Evolutionary conservation across 1,284 basidiomycete species (phyloP).

Genomic region (Sutorius eximius): DNA sequence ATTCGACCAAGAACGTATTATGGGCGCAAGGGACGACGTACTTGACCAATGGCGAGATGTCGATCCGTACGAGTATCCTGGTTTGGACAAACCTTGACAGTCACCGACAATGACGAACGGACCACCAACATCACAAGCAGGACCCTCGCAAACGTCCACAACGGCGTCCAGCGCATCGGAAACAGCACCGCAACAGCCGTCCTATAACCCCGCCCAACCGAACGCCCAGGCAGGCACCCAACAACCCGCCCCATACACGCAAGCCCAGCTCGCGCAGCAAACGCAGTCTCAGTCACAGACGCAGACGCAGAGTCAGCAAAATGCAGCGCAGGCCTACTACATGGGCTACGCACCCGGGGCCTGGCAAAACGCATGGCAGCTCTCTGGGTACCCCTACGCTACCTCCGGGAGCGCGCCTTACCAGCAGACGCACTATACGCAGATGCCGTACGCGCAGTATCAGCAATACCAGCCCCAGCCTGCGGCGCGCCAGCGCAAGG

Average conservation of each 20-base stretch:
- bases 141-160: constrained; percentile 17
- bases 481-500: constrained; percentile 31
- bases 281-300: constrained; percentile 19
- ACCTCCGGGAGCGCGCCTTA: constrained; percentile 32
- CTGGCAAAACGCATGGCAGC: constrained; percentile 37
- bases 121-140: constrained; percentile 23
- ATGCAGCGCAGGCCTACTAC: constrained; percentile 31
- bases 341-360: constrained; percentile 34
- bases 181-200: constrained; percentile 12
- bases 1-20: background rate
- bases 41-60: background rate
- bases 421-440: constrained; percentile 35
- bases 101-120: constrained; percentile 24
- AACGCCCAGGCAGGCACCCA: constrained; percentile 15
- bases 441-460: constrained; percentile 34
- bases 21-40: no score
- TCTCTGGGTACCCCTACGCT: constrained; percentile 34
- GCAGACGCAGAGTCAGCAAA: constrained; percentile 30
- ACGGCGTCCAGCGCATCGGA: constrained; percentile 15
- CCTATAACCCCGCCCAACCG: constrained; percentile 5
- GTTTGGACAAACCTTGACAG: background rate
- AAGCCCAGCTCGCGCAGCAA: constrained; percentile 18
- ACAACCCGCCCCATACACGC: constrained; percentile 23
- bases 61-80: background rate
- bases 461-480: constrained; percentile 35